Evolutionary conservation across 352 stramenopile genomes (phyloP), one percentile per base, ranked within the genome.

Genomic region (Globisporangium yorkense): DNA sequence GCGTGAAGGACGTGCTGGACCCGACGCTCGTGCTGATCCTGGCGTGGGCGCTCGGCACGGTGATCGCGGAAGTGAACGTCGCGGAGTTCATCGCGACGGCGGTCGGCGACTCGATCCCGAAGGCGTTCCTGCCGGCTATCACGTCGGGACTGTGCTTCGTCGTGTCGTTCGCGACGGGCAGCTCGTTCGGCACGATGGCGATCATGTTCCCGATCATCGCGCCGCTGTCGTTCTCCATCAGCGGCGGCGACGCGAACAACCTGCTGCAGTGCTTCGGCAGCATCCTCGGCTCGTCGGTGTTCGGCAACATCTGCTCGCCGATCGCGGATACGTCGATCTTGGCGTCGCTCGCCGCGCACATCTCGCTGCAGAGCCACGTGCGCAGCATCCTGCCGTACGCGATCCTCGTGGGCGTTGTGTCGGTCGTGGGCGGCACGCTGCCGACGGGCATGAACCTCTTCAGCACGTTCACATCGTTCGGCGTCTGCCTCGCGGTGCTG

Each of bases 251-350:
- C 53, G 56, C 70, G 10, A 75, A 83, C 18, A 96, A 96, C 60
- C 62, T 97, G 48, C 74, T 88, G 39, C 80, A 92, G 62, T 95
- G 82, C 67, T 93, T 97, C 57, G 87, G 81, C 48, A 87, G 79
- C 54, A 93, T 97, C 70, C 65, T 97, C 33, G 85, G 84, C 44
- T 86, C 76, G 53, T 94, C 85, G 44, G 79, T 93, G 27, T 94
- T 96, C 54, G 88, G 88, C 52, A 95, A 97, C 65, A 86, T 81
- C 52, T 93, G 82, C 67, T 97, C 87, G 51, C 89, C 89, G n/a
- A 96, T 97, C 54, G 87, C 87, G n/a, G 90, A 97, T 72, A 97
- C 88, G 31, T 97, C 90, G 47, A 96, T 97, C 59, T 66, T 97
- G 37, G 77, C 85, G 21, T 84, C 87, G 45, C 64, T 97, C 2